A percentile compares a stretch with the other conserved stretches of the same genome.
Conservation (phyloP, 2,329 filamentous ascomycete species). For the Penicillium vulpinum region DNA sequence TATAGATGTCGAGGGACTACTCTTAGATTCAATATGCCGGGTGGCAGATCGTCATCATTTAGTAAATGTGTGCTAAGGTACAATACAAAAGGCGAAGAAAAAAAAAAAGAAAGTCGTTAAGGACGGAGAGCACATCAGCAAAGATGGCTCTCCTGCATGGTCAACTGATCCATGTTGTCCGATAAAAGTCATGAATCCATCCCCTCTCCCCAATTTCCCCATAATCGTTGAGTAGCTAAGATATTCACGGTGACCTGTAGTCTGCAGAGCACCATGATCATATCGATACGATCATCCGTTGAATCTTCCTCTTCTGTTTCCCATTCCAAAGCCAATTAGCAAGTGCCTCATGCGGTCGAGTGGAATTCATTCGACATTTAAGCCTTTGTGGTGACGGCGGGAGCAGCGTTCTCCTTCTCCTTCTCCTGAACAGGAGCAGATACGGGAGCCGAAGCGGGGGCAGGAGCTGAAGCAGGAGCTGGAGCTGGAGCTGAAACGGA, state of each 20-base stretch:
- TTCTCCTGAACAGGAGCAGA: slow-evolving; percentile 28
- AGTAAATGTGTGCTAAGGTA: slow-evolving; percentile 46
- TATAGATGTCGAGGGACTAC: neutral
- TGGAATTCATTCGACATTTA: slow-evolving; percentile 31
- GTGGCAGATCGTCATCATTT: slow-evolving; percentile 37
- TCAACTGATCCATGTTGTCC: slow-evolving; percentile 24
- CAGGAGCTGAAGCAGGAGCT: slow-evolving; percentile 33
- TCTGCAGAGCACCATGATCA: slow-evolving; percentile 25
- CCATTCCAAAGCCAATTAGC: slow-evolving; percentile 14
- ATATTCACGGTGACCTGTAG: slow-evolving; percentile 20
- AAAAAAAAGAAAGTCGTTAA: slow-evolving; percentile 38
- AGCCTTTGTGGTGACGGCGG: slow-evolving; percentile 21
- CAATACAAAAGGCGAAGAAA: slow-evolving; percentile 41
- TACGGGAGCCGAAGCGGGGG: slow-evolving; percentile 33
- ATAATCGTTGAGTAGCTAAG: slow-evolving; percentile 27
- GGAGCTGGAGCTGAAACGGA: slow-evolving; percentile 32
- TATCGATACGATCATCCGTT: slow-evolving; percentile 23
- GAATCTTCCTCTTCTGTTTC: slow-evolving; percentile 9
- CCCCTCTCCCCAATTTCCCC: slow-evolving; percentile 24
- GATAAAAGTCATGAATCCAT: slow-evolving; percentile 27
- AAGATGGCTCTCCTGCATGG: slow-evolving; percentile 26
- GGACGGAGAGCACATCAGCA: slow-evolving; percentile 23
- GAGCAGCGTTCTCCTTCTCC: slow-evolving; percentile 32
- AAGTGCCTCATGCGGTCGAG: slow-evolving; percentile 17
- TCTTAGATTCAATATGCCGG: slow-evolving; percentile 14